Evolutionary conservation across 2,329 filamentous ascomycete genomes (phyloP), one percentile per base, ranked within the genome.

Genomic region (Parastagonospora nodorum): DNA sequence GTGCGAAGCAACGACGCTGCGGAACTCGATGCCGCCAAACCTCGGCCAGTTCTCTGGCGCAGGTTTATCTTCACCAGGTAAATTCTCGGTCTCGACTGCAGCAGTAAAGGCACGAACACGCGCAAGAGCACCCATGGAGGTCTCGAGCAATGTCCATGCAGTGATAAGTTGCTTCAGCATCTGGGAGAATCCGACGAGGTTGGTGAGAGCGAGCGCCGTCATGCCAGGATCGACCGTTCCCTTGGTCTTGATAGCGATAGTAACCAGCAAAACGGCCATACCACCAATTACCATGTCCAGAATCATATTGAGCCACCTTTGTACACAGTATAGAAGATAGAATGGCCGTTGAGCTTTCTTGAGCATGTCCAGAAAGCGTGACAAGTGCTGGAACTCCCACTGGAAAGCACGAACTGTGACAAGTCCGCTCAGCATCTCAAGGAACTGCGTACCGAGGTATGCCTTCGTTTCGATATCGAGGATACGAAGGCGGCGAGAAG

Each of bases 111-210:
- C 70, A 55, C 78, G 79, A 41, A 84, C 71, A 8, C 83, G 74
- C 8, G 76, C 69, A 15, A 85, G 74, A 4, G 82, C 81, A 7
- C 82, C 82, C 30, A 85, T 75, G n/a, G 77, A 76, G 0, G 81
- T 84, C 57, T 85, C 83, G 16, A 85, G 67, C 14, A 72, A 71
- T 0, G 82, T 84, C 81, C 81, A 85, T n/a, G 71, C 74, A 2
- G 72, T 58, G 6, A 82, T 70, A 9, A 81, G 57, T 10, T 74
- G 62, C 37, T 77, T 77, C 37, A 83, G 69, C 28, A 72, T 74
- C 27, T 75, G 68, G 52, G 76, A 80, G 63, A 84, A 80, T 29
- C 73, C 67, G 33, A 83, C 74, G 29, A 82, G 72, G 36, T 78
- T 79, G 19, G 81, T 64, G 8, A 84, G 64, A 1, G 79, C 78